A percentile compares a stretch with the other conserved stretches of the same genome.
phyloP scores from a whole-genome alignment of 108 stramenopile genomes.

The Skeletonema tropicum region DNA sequence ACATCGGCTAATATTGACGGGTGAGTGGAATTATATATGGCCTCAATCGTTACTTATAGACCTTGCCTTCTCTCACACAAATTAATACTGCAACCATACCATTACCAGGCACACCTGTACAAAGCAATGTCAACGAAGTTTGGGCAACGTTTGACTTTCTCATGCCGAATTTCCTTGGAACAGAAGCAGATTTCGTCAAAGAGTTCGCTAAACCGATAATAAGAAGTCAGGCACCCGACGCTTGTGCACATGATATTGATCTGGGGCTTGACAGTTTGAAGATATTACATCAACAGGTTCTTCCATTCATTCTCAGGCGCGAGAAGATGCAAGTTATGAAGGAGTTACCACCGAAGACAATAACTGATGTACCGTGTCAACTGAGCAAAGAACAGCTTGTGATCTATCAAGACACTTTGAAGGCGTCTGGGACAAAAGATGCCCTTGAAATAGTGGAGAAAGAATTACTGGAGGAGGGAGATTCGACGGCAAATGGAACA shows the following conservation, averaged over 20 bases:
- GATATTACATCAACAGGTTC: constrained; percentile 89
- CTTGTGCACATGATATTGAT: constrained; percentile 60
- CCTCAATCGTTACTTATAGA: too few species aligned
- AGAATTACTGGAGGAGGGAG: constrained; percentile 7
- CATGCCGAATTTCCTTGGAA: constrained; percentile 95
- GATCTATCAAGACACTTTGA: constrained; percentile 64
- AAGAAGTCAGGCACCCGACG: constrained; percentile 66
- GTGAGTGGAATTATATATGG: constrained; percentile 16
- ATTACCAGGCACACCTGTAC: constrained; percentile 84
- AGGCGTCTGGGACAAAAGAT: constrained; percentile 40
- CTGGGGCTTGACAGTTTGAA: constrained; percentile 79
- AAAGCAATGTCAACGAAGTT: constrained; percentile 97
- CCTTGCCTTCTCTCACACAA: too few species aligned
- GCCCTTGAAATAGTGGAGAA: constrained; percentile 47
- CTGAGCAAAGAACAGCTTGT: constrained; percentile 69
- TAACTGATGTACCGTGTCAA: constrained; percentile 82
- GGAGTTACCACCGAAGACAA: constrained; percentile 94
- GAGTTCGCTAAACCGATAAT: constrained; percentile 86
- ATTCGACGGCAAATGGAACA: constrained; percentile 13
- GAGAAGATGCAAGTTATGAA: constrained; percentile 94
- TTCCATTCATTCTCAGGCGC: constrained; percentile 93
- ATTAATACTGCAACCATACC: too few species aligned
- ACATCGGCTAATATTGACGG: constrained; percentile 89
- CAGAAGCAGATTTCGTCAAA: constrained; percentile 70
- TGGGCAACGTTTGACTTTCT: constrained; percentile 98